Conservation (phyloP, 257 asterid species). For the Paulownia fortunei region DNA sequence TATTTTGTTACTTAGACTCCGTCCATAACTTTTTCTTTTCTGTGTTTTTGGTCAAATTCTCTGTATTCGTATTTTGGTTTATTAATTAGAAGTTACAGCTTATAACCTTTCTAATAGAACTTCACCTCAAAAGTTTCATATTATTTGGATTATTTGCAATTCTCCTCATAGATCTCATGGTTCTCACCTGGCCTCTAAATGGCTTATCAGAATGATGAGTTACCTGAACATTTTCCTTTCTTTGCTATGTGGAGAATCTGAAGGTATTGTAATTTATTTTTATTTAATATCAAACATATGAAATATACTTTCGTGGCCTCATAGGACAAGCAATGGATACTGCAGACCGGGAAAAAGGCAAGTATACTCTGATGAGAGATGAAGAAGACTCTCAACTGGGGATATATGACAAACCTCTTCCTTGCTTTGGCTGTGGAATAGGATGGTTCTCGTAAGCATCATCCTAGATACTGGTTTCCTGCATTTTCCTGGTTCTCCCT, state of each 20-base stretch:
- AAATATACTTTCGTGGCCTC: conserved; percentile 6
- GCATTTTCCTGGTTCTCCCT: conserved; percentile 10
- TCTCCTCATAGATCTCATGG: background rate
- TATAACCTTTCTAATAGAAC: background rate
- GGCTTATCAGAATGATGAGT: background rate
- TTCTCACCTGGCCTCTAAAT: conserved; percentile 6
- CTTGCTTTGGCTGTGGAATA: conserved; percentile 94
- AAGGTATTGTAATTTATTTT: background rate
- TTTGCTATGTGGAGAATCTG: background rate
- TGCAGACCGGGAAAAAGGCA: conserved; percentile 68
- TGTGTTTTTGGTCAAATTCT: background rate
- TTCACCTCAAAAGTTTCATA: background rate
- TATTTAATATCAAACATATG: conserved; percentile 7
- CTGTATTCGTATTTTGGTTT: background rate
- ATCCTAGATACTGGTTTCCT: background rate
- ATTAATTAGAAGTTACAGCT: conserved; percentile 7
- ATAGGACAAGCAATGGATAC: conserved; percentile 57
- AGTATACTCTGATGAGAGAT: conserved; percentile 67
- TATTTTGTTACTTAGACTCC: background rate
- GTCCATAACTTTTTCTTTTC: background rate
- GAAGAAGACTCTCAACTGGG: conserved; percentile 78
- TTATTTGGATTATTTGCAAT: background rate
- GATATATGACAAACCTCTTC: conserved; percentile 85
- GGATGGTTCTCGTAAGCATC: conserved; percentile 92
- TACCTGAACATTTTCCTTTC: background rate